A percentile compares a stretch with the other conserved stretches of the same genome.
Conservation (phyloP, 1,284 basidiomycete genomes). For the Apiotrichum porosum region DNA sequence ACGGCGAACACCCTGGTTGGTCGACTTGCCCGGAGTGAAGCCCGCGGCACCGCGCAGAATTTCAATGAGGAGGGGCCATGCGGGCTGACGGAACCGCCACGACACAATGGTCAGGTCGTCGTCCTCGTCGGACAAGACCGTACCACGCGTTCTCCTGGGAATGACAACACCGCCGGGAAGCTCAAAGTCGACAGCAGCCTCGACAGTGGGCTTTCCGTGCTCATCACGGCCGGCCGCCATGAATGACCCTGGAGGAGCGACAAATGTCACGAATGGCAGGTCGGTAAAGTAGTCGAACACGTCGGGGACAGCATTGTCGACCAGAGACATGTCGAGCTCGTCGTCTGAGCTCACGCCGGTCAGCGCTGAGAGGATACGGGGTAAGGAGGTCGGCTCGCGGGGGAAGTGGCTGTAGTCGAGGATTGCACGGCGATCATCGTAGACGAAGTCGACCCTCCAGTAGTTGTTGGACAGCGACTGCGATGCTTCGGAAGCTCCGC, state of each 20-base stretch:
- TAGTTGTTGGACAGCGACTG: constrained; percentile 34
- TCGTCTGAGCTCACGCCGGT: constrained; percentile 22
- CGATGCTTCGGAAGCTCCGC: constrained; percentile 26
- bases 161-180: constrained; percentile 37
- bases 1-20: not conserved
- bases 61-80: constrained; percentile 34
- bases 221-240: constrained; percentile 24
- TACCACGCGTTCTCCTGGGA: constrained; percentile 27
- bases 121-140: constrained; percentile 13
- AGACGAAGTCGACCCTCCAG: constrained; percentile 37
- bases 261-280: constrained; percentile 27
- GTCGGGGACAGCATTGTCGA: constrained; percentile 21
- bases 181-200: constrained; percentile 22
- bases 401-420: constrained; percentile 37
- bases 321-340: constrained; percentile 8
- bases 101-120: constrained; percentile 18
- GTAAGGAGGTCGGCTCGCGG: constrained; percentile 23
- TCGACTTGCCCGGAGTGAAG: constrained; percentile 14
- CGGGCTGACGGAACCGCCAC: constrained; percentile 25
- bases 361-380: constrained; percentile 29
- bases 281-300: constrained; percentile 34
- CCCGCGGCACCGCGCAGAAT: constrained; percentile 32
- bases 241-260: constrained; percentile 12
- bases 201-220: constrained; percentile 23
- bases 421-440: constrained; percentile 30